Evolutionary conservation across 2,329 filamentous ascomycete genomes (phyloP).

Genomic region (Botrytis hyacinthi): DNA sequence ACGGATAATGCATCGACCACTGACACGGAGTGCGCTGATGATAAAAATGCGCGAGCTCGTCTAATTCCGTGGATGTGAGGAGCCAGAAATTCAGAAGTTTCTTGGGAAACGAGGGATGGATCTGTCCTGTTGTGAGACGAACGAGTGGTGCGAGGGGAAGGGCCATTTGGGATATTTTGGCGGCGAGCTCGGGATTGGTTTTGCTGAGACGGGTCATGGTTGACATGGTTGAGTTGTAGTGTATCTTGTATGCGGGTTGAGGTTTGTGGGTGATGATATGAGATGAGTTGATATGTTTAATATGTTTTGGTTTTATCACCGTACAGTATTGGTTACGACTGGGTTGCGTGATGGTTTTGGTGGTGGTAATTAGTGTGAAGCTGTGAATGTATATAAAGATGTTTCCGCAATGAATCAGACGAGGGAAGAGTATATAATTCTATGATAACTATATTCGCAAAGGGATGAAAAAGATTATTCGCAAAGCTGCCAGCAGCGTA

Average conservation of each 20-base stretch:
- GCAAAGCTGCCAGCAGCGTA: conserved; percentile 33
- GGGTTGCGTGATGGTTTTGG: background rate
- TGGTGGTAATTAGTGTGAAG: background rate
- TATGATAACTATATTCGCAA: background rate
- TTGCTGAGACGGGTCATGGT: background rate
- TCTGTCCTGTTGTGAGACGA: conserved; percentile 57
- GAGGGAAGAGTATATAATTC: background rate
- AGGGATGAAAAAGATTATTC: conserved; percentile 21
- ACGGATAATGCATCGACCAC: conserved; percentile 63
- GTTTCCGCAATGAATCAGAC: background rate
- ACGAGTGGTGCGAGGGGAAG: conserved; percentile 66
- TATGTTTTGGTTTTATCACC: background rate
- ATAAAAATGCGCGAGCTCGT: conserved; percentile 69
- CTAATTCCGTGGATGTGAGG: conserved; percentile 67
- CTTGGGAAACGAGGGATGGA: conserved; percentile 63
- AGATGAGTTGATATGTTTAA: background rate
- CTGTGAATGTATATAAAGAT: conserved; percentile 16
- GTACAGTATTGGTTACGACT: background rate
- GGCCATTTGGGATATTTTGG: conserved; percentile 65
- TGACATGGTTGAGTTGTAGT: background rate
- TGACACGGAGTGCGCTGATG: conserved; percentile 61
- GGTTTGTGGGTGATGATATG: background rate
- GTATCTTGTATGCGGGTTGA: background rate
- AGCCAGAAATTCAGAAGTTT: conserved; percentile 72
- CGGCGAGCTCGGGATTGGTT: conserved; percentile 51